Percentiles rank a stretch among this genome's conserved stretches.
These are phyloP conservation scores for Phoma sp. DNA, from an alignment of 2,329 filamentous ascomycete species.

Conservation along the genomic window DNA sequence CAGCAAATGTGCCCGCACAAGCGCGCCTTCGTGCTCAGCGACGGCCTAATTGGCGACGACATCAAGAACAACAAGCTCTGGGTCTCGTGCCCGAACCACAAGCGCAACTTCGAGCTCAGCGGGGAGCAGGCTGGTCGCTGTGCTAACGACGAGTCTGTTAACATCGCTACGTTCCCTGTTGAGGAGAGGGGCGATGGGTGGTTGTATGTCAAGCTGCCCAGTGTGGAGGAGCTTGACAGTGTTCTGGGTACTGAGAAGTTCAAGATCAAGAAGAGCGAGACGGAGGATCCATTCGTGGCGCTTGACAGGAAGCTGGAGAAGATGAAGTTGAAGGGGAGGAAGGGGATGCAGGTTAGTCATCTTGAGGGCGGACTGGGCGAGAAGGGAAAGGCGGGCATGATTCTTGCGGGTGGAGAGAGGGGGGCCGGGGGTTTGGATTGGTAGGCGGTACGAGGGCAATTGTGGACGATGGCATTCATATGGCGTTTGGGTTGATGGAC, in stretches of 20 bases:
- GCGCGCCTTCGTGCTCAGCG: constrained; percentile 85
- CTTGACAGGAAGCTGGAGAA: constrained; percentile 62
- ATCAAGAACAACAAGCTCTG: constrained; percentile 68
- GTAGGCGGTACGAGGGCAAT: constrained; percentile 25
- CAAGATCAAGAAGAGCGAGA: constrained; percentile 77
- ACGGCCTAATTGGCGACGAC: constrained; percentile 80
- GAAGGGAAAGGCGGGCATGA: constrained; percentile 51
- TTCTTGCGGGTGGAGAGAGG: constrained; percentile 55
- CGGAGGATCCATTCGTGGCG: constrained; percentile 59
- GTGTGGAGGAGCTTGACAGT: constrained; percentile 78
- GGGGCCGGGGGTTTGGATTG: constrained; percentile 54
- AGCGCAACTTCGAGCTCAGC: constrained; percentile 82
- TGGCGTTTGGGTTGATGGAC: neutral
- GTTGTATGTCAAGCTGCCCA: constrained; percentile 81
- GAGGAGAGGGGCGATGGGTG: constrained; percentile 77
- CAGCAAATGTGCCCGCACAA: constrained; percentile 97
- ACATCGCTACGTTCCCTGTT: constrained; percentile 80
- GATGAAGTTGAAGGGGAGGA: constrained; percentile 58
- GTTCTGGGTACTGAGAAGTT: constrained; percentile 79
- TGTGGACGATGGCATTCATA: neutral
- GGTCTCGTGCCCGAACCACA: constrained; percentile 87
- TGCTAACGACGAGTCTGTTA: constrained; percentile 74
- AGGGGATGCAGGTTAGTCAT: constrained; percentile 54
- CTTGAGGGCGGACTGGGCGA: constrained; percentile 53
- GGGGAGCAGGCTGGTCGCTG: constrained; percentile 71